Base-by-base conservation (phyloP, 257 asterid species). In the Osmanthus fragrans region DNA sequence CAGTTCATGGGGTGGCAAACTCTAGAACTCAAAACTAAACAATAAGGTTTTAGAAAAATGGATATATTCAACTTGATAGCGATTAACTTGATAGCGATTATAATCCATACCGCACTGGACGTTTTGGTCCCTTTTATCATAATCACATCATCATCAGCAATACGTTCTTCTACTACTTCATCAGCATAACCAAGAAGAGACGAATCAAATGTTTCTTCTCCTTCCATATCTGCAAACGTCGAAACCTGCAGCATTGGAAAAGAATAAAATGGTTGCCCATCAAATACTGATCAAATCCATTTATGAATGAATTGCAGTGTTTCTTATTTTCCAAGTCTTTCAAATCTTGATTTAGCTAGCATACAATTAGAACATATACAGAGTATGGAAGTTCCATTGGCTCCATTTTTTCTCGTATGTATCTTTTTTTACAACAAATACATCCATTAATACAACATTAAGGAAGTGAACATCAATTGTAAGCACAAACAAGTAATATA, bases 161-260 rank as follows among this genome's bases (percentile, higher is more conserved):
- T 90, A 9, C 94, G 96, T 82, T 94, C 97, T 83, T 94, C 98
- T 82, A 88, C 96, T 73, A 94, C 98, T 88, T 94, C 98, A 75
- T 92, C 97, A 36, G 98, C 97, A 65, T 77, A 80, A 79, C 98
- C 98, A 70, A 94, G 88, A 80, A 90, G 77, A 71, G 98, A 90
- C 25, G 97, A 73, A 84, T 94, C 98, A 79, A 90, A 92, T 71
- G 98, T 90, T 89, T 94, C 98, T 45, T 90, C 98, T 73, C 98
- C 98, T 86, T 94, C 98, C 96, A 90, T 92, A 82, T 92, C 98
- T 3, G 98, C 98, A 77, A 94, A 92, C 30, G 97, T 94, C 16
- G 97, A 94, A 71, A 94, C 94, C 98, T 94, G 84, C 36, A 77
- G 69, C 33, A 77, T 75, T 56, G 65, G 72, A 76, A 58, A 8